A percentile compares a stretch with the other conserved stretches of the same genome.
Conservation (phyloP, 106 monocot genomes). For the Amphibolis antarctica region DNA sequence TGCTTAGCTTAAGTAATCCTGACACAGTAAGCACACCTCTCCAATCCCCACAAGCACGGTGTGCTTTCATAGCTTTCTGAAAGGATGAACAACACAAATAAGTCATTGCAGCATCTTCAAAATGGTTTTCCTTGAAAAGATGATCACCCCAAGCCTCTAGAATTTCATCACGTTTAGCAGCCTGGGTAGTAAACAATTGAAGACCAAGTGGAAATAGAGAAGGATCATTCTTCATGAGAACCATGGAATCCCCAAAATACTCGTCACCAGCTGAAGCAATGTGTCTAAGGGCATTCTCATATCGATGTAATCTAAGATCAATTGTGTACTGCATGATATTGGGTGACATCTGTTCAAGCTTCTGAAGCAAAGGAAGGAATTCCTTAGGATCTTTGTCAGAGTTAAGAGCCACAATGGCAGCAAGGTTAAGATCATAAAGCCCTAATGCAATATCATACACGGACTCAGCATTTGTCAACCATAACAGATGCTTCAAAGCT, state of each 20-base stretch:
- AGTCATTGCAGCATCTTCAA: slow-evolving; percentile 68
- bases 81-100: slow-evolving; percentile 62
- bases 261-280: slow-evolving; percentile 66
- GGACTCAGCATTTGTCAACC: slow-evolving; percentile 76
- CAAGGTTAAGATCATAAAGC: slow-evolving; percentile 89
- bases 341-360: slow-evolving; percentile 50
- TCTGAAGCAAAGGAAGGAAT: slow-evolving; percentile 77
- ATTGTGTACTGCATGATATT: slow-evolving; percentile 63
- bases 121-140: slow-evolving; percentile 51
- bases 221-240: slow-evolving; percentile 72
- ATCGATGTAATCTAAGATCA: slow-evolving; percentile 62
- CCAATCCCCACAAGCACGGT: slow-evolving; percentile 80
- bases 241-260: slow-evolving; percentile 67
- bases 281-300: slow-evolving; percentile 76
- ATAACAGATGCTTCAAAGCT: slow-evolving; percentile 85
- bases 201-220: slow-evolving; percentile 69
- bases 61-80: slow-evolving; percentile 69
- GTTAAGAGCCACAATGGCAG: slow-evolving; percentile 91
- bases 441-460: slow-evolving; percentile 87
- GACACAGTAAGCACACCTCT: slow-evolving; percentile 69
- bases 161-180: slow-evolving; percentile 40
- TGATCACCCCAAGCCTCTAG: slow-evolving; percentile 92
- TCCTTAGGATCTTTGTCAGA: slow-evolving; percentile 99
- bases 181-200: slow-evolving; percentile 41
- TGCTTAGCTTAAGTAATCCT: slow-evolving; percentile 35